phyloP scores from a whole-genome alignment of 441 rosid genomes.

The Oxalis stricta region DNA sequence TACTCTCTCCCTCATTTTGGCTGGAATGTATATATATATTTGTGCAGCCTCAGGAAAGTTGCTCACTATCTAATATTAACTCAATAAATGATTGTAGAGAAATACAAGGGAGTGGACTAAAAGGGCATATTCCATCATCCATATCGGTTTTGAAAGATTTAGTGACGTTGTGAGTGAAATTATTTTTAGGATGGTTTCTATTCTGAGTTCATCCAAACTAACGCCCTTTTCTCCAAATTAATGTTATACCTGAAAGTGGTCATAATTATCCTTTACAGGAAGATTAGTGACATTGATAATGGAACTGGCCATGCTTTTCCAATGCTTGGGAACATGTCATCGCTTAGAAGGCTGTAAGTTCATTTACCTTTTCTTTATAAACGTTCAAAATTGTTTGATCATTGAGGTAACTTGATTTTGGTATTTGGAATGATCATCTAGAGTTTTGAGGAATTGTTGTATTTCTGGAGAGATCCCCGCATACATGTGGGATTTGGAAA shows the following conservation, averaged over 20 bases:
- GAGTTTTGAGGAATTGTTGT: conserved; percentile 44
- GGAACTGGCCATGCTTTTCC: not conserved
- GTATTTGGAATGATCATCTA: conserved; percentile 9
- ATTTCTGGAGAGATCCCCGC: conserved; percentile 34
- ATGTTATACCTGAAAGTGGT: not conserved
- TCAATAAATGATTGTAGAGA: not conserved
- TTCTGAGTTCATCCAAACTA: not conserved
- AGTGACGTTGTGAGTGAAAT: conserved; percentile 1
- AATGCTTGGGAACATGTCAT: conserved; percentile 9
- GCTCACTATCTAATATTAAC: not conserved
- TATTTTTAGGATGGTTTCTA: not conserved
- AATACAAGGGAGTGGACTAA: conserved; percentile 4
- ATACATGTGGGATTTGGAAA: conserved; percentile 25
- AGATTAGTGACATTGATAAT: conserved; percentile 1
- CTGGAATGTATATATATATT: not conserved
- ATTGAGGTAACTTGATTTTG: conserved; percentile 3
- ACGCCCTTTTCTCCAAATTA: not conserved
- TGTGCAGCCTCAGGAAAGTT: not conserved
- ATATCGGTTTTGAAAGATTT: not conserved
- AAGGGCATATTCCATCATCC: conserved; percentile 2
- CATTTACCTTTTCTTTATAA: not conserved
- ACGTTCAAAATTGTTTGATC: not conserved
- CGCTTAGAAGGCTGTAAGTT: conserved; percentile 33
- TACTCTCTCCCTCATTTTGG: not conserved
- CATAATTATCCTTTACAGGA: not conserved